A percentile compares a stretch with the other conserved stretches of the same genome.
Evolutionary conservation across 495 filamentous ascomycete genomes (phyloP).

Genomic region (Tuber calosporum): DNA sequence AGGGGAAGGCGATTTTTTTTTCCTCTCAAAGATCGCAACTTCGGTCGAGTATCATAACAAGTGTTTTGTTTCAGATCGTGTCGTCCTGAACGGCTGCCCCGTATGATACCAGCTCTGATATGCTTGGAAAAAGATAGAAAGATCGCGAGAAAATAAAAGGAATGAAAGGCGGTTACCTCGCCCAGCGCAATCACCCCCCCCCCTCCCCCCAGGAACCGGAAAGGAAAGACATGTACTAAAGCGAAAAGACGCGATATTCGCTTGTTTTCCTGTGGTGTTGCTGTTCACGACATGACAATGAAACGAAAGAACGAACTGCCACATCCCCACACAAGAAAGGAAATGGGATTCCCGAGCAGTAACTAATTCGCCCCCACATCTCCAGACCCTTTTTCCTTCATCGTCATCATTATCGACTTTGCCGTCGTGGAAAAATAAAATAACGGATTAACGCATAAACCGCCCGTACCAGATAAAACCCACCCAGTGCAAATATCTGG

Average conservation of each 20-base stretch:
- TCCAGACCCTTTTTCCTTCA: background rate
- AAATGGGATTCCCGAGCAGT: background rate
- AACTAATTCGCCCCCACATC: background rate
- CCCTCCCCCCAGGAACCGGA: background rate
- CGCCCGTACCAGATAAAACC: background rate
- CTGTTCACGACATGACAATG: background rate
- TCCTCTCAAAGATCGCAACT: background rate
- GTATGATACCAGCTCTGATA: background rate
- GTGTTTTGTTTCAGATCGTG: slow-evolving; percentile 4
- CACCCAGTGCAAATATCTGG: background rate
- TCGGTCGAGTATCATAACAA: background rate
- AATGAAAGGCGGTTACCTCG: background rate
- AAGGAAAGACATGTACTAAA: background rate
- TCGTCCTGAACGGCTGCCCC: background rate
- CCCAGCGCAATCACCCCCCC: background rate
- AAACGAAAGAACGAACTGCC: background rate
- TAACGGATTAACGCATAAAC: background rate
- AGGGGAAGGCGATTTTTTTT: background rate
- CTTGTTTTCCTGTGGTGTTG: background rate
- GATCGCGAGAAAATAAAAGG: background rate
- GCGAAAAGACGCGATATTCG: background rate
- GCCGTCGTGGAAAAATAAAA: background rate
- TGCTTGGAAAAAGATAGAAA: background rate
- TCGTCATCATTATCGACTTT: background rate
- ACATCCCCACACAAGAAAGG: background rate